A percentile compares a stretch with the other conserved stretches of the same genome.
These are phyloP conservation scores for Boechera divaricarpa DNA, from an alignment of 345 rosid species.

Conservation along the genomic window DNA sequence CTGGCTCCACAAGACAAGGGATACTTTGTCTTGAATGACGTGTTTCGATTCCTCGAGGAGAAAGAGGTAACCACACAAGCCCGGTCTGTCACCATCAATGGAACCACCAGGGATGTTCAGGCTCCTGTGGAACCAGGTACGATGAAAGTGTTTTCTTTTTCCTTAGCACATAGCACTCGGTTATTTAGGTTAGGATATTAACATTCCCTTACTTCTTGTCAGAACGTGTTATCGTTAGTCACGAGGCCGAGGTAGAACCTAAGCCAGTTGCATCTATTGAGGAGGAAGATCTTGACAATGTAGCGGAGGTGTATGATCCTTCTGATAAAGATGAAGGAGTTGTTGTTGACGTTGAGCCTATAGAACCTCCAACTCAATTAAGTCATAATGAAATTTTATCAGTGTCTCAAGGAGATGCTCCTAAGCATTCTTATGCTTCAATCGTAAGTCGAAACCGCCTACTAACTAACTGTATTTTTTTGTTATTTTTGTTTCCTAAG, in stretches of 20 bases:
- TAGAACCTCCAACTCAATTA: slow-evolving; percentile 45
- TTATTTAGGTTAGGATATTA: not conserved
- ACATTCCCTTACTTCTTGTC: slow-evolving; percentile 1
- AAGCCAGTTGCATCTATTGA: slow-evolving; percentile 47
- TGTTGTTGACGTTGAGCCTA: slow-evolving; percentile 42
- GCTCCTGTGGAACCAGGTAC: slow-evolving; percentile 59
- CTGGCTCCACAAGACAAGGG: slow-evolving; percentile 94
- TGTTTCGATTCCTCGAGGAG: slow-evolving; percentile 81
- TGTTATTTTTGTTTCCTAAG: not conserved
- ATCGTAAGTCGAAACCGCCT: slow-evolving; percentile 60
- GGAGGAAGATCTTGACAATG: slow-evolving; percentile 46
- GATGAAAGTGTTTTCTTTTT: not conserved
- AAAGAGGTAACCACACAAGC: slow-evolving; percentile 47
- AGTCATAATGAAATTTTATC: slow-evolving; percentile 47
- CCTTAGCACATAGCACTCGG: not conserved
- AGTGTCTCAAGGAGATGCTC: slow-evolving; percentile 63
- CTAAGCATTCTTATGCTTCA: slow-evolving; percentile 56
- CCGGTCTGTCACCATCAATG: slow-evolving; percentile 47
- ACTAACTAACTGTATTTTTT: not conserved
- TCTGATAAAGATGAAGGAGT: slow-evolving; percentile 57
- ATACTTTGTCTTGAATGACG: slow-evolving; percentile 86
- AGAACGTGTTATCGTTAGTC: slow-evolving; percentile 42
- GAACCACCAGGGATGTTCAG: slow-evolving; percentile 46
- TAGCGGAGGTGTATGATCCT: slow-evolving; percentile 48
- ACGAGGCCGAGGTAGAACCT: slow-evolving; percentile 34